Conservation (phyloP, 768 basidiomycete species). For the Phlebiopsis flavidoalba region DNA sequence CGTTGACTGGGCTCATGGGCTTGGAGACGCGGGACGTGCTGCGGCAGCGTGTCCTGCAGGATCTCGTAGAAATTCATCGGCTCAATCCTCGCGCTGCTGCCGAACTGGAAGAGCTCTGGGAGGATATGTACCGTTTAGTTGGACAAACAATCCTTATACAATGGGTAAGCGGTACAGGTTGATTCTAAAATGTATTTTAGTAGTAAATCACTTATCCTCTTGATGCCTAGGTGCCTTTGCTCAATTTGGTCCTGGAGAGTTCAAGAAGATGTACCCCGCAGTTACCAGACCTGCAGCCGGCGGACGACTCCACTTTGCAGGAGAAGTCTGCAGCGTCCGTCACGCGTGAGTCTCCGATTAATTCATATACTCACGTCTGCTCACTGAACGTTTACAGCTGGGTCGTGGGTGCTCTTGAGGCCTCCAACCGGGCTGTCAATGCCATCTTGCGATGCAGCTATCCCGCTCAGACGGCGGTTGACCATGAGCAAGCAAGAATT, state of each 20-base stretch:
- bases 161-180: conserved; percentile 26
- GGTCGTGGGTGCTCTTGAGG: conserved; percentile 35
- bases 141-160: conserved; percentile 27
- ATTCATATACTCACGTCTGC: not conserved
- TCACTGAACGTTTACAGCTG: conserved; percentile 20
- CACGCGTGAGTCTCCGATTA: conserved; percentile 23
- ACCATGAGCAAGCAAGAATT: conserved; percentile 22
- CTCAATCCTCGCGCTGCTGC: not conserved
- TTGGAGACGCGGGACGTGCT: not conserved
- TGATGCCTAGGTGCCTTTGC: conserved; percentile 32
- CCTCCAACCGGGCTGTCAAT: conserved; percentile 30
- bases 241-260: conserved; percentile 36
- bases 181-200: too few species aligned
- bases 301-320: conserved; percentile 30
- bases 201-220: not conserved
- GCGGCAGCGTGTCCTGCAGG: not conserved
- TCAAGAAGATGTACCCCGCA: conserved; percentile 26
- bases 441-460: conserved; percentile 12
- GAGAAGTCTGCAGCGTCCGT: conserved; percentile 32
- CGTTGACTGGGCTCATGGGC: conserved; percentile 21
- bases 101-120: not conserved
- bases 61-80: conserved; percentile 4
- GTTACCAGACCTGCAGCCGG: conserved; percentile 28
- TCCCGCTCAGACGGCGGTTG: not conserved
- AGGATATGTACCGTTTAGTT: conserved; percentile 28